Conservation (phyloP, 495 filamentous ascomycete species). For the Penicillium robsamsonii region DNA sequence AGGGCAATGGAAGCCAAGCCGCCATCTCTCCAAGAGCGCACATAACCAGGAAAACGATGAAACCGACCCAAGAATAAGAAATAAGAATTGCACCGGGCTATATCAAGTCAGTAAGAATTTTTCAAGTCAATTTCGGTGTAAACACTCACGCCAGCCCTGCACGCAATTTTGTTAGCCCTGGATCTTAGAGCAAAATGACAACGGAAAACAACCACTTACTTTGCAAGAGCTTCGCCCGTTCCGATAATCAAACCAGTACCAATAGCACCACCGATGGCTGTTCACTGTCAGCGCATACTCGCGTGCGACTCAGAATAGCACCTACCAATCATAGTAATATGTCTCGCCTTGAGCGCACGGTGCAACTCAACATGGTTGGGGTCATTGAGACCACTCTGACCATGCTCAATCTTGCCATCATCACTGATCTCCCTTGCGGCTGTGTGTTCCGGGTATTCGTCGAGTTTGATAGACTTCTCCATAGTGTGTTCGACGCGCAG, state of each 20-base stretch:
- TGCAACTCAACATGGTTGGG: conserved; percentile 49
- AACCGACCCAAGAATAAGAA: conserved; percentile 60
- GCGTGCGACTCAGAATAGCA: not conserved
- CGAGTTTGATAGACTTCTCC: conserved; percentile 12
- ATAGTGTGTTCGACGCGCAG: conserved; percentile 5
- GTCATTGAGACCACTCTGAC: conserved; percentile 25
- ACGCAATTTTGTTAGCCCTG: not conserved
- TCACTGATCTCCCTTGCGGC: conserved; percentile 14
- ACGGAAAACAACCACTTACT: not conserved
- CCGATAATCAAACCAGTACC: conserved; percentile 70
- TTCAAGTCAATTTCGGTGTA: not conserved
- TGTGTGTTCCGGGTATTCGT: conserved; percentile 13
- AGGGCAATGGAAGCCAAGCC: conserved; percentile 60
- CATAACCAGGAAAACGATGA: conserved; percentile 65
- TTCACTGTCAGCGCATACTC: conserved; percentile 4
- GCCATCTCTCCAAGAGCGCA: conserved; percentile 68
- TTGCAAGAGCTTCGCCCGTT: conserved; percentile 55
- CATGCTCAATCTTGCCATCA: conserved; percentile 33
- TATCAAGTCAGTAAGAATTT: conserved; percentile 30
- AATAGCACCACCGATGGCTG: conserved; percentile 84
- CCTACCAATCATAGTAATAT: conserved; percentile 77
- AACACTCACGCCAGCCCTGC: conserved; percentile 40
- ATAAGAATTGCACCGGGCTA: conserved; percentile 74
- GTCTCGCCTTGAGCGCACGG: conserved; percentile 69
- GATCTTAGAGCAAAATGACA: not conserved